Percentiles rank a stretch among this genome's conserved stretches.
Evolutionary conservation across 2,329 filamentous ascomycete species (phyloP).

Genomic region (Trichoderma pleuroti): DNA sequence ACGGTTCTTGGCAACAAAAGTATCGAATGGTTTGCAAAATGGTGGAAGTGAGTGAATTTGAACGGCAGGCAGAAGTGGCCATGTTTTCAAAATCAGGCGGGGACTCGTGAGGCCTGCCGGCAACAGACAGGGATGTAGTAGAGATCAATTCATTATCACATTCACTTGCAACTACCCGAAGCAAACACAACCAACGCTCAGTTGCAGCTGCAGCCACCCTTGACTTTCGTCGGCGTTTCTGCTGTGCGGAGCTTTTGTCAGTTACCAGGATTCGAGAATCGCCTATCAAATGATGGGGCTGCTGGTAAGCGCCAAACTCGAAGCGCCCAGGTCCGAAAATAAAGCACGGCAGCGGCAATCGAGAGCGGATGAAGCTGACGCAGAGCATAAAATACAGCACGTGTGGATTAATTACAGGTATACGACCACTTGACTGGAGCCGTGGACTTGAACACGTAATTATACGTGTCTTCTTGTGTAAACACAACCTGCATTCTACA

Average conservation of each 20-base stretch:
- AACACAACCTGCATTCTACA: not conserved
- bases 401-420: no score
- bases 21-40: not conserved
- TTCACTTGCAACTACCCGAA: not conserved
- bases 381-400: no score
- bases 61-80: not conserved
- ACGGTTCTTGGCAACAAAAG: not conserved
- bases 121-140: not conserved
- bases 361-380: not conserved
- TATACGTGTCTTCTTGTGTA: not conserved
- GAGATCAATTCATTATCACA: not conserved
- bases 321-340: not conserved
- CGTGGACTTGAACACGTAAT: not conserved
- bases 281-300: not conserved
- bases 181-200: not conserved
- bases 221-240: not conserved
- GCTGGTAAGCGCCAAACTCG: not conserved
- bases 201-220: not conserved
- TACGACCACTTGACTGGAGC: not conserved
- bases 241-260: not conserved
- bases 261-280: not conserved
- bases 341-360: not conserved
- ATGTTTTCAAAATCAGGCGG: not conserved
- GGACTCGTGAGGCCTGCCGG: not conserved
- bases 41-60: not conserved